These are phyloP conservation scores for Nannochloropsis gaditana DNA, from an alignment of 108 stramenopile genomes.

Conservation along the genomic window DNA sequence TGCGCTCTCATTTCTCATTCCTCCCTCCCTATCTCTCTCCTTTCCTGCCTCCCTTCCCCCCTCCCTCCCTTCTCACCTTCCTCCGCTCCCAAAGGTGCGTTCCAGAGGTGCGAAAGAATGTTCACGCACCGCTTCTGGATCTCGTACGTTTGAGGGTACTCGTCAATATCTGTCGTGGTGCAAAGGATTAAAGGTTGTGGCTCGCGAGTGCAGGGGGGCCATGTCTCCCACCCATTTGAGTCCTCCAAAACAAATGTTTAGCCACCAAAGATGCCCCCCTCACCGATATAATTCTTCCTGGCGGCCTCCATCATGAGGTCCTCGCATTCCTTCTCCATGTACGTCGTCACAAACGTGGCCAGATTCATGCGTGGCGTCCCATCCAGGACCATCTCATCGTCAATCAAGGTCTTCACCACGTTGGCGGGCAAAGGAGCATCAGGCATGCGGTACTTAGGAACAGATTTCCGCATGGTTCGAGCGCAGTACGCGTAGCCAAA, in stretches of 20 bases:
- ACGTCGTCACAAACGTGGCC: slow-evolving; percentile 40
- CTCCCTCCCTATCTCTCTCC: not conserved
- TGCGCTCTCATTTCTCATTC: not conserved
- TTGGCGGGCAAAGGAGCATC: not conserved
- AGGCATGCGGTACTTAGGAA: slow-evolving; percentile 18
- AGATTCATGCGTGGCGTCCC: slow-evolving; percentile 33
- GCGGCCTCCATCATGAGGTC: slow-evolving; percentile 25
- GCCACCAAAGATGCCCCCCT: too few species aligned
- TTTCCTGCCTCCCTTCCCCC: not conserved
- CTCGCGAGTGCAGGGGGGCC: too few species aligned
- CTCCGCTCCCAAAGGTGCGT: slow-evolving; percentile 45
- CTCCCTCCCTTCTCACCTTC: slow-evolving; percentile 21
- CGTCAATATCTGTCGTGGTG: slow-evolving; percentile 25
- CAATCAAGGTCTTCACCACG: slow-evolving; percentile 13
- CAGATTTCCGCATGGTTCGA: slow-evolving; percentile 17
- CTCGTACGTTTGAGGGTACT: slow-evolving; percentile 36
- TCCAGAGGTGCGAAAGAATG: slow-evolving; percentile 55
- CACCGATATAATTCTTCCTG: slow-evolving; percentile 27
- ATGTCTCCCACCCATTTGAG: not conserved
- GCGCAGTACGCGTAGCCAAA: slow-evolving; percentile 16
- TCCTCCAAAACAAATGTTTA: not conserved
- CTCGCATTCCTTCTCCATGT: slow-evolving; percentile 42
- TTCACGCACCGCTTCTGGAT: slow-evolving; percentile 51
- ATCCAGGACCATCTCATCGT: slow-evolving; percentile 41
- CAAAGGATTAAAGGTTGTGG: not conserved